Base-by-base conservation (phyloP, 306 rosid genomes). In the Fagus sylvatica region DNA sequence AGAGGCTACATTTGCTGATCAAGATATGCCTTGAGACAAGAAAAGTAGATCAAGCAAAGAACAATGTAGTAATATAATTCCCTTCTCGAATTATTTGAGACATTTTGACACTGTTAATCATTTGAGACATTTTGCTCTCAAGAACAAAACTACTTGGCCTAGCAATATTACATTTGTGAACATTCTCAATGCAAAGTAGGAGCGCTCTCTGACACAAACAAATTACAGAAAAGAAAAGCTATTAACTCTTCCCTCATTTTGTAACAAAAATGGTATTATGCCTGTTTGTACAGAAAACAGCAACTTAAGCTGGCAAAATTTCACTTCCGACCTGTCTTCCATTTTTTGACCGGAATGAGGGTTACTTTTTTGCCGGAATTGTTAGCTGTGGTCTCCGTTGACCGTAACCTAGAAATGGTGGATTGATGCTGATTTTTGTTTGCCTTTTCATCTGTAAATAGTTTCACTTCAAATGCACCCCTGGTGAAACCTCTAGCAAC, bases 401-500 rank as follows among this genome's bases (percentile, higher is more conserved):
- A 81, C 81, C 84, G 85, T 69, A 93, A 74, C 78, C 80, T 83
- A 15, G 99, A 81, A 84, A 93, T 80, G 56, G 87, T 76, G 28
- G 53, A 90, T 76, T 87, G 88, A 37, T 78, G 86, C 80, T 76
- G 93, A 53, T 80, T 82, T 74, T 80, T 84, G 60, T 77, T 89
- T 49, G 72, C 87, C 79, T 83, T 84, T 54, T 88, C 96, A 9
- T 90, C 98, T 40, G 87, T 39, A 77, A 87, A 84, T 48, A 89
- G 85, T 78, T 88, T 91, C 71, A 95, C 85, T 83, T 93, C 99
- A 15, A 93, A 93, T 34, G 91, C 72, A 74, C 99, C 99, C 79
- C 98, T 83, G 2, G 93, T 89, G 83, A 95, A 91, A 79, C 93
- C 94, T 87, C 99, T 88, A 53, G 96, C 93, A 72, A 95, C 99